A percentile compares a stretch with the other conserved stretches of the same genome.
Conservation (phyloP, 1,139 yeast genomes). For the Taphrina wiesneri region DNA sequence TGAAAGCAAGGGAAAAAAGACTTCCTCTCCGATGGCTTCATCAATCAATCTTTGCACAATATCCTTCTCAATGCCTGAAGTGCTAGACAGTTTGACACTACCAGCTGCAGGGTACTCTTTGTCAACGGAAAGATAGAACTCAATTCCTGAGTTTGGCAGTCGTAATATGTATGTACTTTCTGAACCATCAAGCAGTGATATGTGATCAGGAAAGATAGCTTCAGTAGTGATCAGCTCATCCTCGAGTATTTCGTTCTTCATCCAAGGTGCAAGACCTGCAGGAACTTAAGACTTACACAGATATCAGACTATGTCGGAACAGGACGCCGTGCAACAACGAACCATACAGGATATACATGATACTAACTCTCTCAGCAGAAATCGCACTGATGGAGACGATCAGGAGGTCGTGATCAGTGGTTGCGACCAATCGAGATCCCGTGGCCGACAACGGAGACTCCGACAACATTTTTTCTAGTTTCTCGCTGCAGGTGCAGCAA, state of each 20-base stretch:
- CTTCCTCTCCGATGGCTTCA: slow-evolving; percentile 9
- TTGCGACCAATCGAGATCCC: background rate
- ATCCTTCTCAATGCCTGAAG: slow-evolving; percentile 2
- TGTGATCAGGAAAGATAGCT: slow-evolving; percentile 19
- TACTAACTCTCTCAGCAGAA: no score
- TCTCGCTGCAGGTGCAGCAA: background rate
- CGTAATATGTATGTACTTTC: slow-evolving; percentile 6
- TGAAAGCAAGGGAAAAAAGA: slow-evolving; percentile 13
- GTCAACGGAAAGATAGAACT: slow-evolving; percentile 13
- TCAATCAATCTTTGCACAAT: background rate
- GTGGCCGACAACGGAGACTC: background rate
- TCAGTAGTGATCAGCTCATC: slow-evolving; percentile 26
- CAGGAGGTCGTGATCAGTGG: background rate
- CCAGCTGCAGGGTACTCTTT: slow-evolving; percentile 2
- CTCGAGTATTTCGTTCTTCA: background rate
- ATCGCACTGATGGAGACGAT: background rate
- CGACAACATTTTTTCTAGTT: background rate
- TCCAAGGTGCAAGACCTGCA: background rate
- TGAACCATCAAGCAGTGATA: background rate
- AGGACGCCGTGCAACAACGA: no score
- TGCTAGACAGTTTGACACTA: background rate
- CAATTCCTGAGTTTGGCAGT: background rate
- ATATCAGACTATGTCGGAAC: no score
- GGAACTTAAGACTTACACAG: background rate
- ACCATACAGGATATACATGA: no score